Evolutionary conservation across 805 yeast genomes (phyloP).

Genomic region (Metschnikowia hibisci): DNA sequence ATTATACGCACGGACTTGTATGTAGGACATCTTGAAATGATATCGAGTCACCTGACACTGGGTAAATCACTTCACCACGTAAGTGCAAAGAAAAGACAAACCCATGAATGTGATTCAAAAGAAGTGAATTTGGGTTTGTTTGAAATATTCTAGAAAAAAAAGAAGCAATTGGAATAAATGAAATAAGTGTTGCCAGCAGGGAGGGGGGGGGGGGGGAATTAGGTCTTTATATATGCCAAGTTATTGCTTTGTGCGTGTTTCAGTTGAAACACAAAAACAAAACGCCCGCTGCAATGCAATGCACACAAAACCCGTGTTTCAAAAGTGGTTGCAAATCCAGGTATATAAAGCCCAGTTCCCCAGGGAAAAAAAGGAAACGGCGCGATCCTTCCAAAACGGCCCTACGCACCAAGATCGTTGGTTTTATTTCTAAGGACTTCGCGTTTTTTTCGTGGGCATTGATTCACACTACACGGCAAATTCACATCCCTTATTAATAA

Average conservation of each 20-base stretch:
- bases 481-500: not conserved
- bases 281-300: not conserved
- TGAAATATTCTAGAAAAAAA: no score
- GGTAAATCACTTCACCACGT: no score
- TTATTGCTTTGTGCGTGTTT: not conserved
- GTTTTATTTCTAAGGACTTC: not conserved
- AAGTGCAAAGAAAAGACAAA: no score
- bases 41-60: no score
- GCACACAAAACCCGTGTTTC: not conserved
- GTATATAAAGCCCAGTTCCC: not conserved
- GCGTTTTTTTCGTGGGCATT: slow-evolving; percentile 2
- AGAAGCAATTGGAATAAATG: no score
- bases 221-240: not conserved
- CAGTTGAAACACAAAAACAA: no score
- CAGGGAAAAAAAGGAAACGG: not conserved
- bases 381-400: not conserved
- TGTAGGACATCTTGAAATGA: not conserved
- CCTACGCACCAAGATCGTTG: not conserved
- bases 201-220: no score
- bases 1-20: not conserved
- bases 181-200: no score
- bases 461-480: not conserved
- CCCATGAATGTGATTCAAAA: no score
- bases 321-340: slow-evolving; percentile 1
- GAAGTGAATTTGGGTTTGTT: no score